These are phyloP conservation scores for Metarhizium guizhouense DNA, from an alignment of 2,329 filamentous ascomycete genomes.

Conservation along the genomic window DNA sequence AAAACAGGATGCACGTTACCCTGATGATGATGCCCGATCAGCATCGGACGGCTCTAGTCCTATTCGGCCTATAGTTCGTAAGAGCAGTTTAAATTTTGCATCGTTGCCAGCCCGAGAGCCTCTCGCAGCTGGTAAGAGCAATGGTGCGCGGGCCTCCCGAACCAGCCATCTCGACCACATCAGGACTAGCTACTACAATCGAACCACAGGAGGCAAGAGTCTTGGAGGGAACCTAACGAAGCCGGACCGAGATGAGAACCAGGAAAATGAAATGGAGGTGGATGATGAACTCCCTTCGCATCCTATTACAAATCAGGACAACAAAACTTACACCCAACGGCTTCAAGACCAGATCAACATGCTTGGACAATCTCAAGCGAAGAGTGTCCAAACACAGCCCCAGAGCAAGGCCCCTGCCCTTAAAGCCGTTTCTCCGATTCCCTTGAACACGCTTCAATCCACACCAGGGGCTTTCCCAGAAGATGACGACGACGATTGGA, in stretches of 20 bases:
- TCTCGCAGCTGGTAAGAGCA: constrained; percentile 72
- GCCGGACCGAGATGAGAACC: constrained; percentile 34
- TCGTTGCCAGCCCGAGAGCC: constrained; percentile 87
- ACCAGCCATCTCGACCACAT: constrained; percentile 69
- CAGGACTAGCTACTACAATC: constrained; percentile 65
- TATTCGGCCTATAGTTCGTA: constrained; percentile 68
- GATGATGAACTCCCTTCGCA: constrained; percentile 30
- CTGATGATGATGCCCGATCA: constrained; percentile 42
- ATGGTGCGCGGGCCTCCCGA: constrained; percentile 62
- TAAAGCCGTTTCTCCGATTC: constrained; percentile 18
- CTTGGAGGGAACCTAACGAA: constrained; percentile 40
- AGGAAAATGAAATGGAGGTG: constrained; percentile 46
- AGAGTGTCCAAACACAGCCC: constrained; percentile 28
- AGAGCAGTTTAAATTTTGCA: constrained; percentile 92
- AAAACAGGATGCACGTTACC: neutral
- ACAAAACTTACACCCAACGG: constrained; percentile 84
- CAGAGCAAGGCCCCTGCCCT: constrained; percentile 21
- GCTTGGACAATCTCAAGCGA: constrained; percentile 49
- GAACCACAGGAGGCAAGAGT: constrained; percentile 66
- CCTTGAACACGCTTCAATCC: constrained; percentile 24
- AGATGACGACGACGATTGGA: constrained; percentile 56
- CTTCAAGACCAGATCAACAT: constrained; percentile 87
- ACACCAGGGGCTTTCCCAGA: constrained; percentile 54
- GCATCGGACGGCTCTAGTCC: constrained; percentile 66
- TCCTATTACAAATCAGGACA: constrained; percentile 33